Conservation (phyloP, 768 basidiomycete genomes). For the Serendipita sp. region DNA sequence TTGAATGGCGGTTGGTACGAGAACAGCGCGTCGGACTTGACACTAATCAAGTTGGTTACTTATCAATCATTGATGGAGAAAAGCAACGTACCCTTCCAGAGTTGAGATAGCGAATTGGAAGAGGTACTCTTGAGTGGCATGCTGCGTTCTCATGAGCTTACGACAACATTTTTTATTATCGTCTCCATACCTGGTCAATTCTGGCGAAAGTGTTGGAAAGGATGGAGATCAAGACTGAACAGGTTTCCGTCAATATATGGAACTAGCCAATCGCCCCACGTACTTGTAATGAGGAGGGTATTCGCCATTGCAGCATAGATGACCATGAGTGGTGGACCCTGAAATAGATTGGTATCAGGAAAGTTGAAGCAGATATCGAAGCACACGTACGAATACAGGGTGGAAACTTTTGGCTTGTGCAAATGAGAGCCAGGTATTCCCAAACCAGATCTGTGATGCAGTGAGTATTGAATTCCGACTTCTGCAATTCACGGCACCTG, state of each 20-base stretch:
- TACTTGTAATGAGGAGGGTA: conserved; percentile 67
- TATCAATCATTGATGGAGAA: background rate
- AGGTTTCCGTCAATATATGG: background rate
- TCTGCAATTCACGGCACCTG: conserved; percentile 80
- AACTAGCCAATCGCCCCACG: conserved; percentile 16
- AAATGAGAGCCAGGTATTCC: conserved; percentile 24
- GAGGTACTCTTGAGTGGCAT: conserved; percentile 58
- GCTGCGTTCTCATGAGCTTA: conserved; percentile 19
- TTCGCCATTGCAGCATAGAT: conserved; percentile 63
- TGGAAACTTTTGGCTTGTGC: conserved; percentile 29
- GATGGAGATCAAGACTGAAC: conserved; percentile 63
- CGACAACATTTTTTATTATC: background rate
- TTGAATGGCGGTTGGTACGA: conserved; percentile 89
- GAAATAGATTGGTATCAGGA: background rate
- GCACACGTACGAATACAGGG: conserved; percentile 33
- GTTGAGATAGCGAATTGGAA: conserved; percentile 79
- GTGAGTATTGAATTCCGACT: conserved; percentile 18
- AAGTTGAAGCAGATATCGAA: background rate
- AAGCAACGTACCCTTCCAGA: conserved; percentile 57
- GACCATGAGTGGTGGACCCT: conserved; percentile 58
- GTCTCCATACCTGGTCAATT: conserved; percentile 39
- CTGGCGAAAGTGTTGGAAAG: conserved; percentile 78
- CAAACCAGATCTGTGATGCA: conserved; percentile 9
- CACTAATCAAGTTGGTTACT: conserved; percentile 25
- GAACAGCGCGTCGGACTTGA: conserved; percentile 80